Base-by-base conservation (phyloP, 192 early-diverging fungal genomes). In the Gaertneriomyces sp. region DNA sequence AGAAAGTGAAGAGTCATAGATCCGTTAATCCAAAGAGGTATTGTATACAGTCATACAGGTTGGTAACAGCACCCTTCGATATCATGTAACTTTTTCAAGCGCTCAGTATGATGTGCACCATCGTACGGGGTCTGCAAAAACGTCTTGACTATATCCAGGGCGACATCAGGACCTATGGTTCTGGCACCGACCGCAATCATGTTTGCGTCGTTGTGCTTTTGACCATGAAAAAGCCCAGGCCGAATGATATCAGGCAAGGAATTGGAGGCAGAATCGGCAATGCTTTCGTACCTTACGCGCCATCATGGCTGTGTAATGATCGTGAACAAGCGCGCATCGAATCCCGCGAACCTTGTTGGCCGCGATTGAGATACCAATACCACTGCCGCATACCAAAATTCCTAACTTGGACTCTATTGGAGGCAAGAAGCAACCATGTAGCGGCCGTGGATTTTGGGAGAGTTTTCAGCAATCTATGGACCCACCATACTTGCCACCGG, bases 41-140 rank as follows among this genome's bases (percentile, higher is more conserved):
- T 56, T 38, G 39, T 25, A 16, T 33, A 25, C 4, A 16, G 17
- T 56, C 39, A 56, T 14, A 16, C 12, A 33, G 54, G 39, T 81
- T 97, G 57, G 96, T 69, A 69, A 4, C 50, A n/a, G 55, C 58
- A 51, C 17, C 67, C 67, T 54, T 69, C 67, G 52, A 69, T 55
- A 6, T 38, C 25, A 45, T 69, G 67, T 39, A 69, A 43, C 41
- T 69, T 69, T 5, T n/a, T 19, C 47, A 72, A 19, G 41, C 70
- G 63, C 10, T 33, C 56, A 17, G 11, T 42, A 25, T 74, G 73
- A 47, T 63, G 67, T 19, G 47, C 38, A 40, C 68, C 73, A 16
- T 70, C 73, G 45, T 70, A 74, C 53, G 50, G 4, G 25, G 73
- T 74, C 7, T 19, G 20, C 12, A 74, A 49, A 46, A 74, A 74